Conservation (phyloP, 202 grass and related monocot species). For the Brachypodium distachyon region DNA sequence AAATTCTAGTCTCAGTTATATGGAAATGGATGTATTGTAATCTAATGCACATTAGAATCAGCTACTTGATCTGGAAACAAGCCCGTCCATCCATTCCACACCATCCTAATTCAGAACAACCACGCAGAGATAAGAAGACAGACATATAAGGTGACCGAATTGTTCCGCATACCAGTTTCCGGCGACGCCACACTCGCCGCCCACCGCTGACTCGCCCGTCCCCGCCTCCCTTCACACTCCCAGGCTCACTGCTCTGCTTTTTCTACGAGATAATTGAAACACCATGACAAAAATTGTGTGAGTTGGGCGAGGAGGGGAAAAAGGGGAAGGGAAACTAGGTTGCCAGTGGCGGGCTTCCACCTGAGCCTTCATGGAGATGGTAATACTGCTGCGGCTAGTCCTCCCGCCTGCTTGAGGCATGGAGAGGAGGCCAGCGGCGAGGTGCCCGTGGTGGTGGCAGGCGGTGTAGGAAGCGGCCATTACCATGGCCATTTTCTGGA, state of each 20-base stretch:
- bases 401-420: not conserved
- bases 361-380: constrained; percentile 52
- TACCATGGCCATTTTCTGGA: constrained; percentile 17
- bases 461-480: constrained; percentile 25
- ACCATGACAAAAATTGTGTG: not conserved
- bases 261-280: constrained; percentile 20
- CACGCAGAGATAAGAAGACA: not conserved
- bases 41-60: not conserved
- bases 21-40: not conserved
- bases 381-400: not conserved
- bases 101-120: constrained; percentile 9
- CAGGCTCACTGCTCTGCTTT: constrained; percentile 26
- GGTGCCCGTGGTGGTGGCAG: constrained; percentile 9
- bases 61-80: not conserved
- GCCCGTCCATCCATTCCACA: not conserved
- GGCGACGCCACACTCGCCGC: constrained; percentile 70
- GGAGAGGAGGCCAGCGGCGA: constrained; percentile 1
- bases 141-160: no score
- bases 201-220: constrained; percentile 15
- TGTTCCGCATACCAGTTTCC: constrained; percentile 53
- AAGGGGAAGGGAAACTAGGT: not conserved
- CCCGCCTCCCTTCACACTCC: constrained; percentile 7
- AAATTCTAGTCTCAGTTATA: not conserved
- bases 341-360: not conserved
- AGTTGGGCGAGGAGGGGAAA: not conserved